Conservation (phyloP, 2,329 filamentous ascomycete species). For the Fusarium protoensiforme region DNA sequence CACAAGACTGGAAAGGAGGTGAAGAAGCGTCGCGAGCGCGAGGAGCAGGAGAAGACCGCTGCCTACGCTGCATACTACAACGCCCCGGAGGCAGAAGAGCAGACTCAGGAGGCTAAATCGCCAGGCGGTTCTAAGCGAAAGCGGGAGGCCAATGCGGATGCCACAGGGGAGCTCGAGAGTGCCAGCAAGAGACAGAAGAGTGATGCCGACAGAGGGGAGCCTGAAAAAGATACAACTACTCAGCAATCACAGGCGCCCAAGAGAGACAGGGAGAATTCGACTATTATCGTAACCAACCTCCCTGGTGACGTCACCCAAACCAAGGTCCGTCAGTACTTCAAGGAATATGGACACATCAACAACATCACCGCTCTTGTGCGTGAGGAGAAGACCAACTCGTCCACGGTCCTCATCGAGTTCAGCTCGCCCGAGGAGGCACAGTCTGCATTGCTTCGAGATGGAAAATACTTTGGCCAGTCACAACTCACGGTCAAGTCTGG, state of each 20-base stretch:
- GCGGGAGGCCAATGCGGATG: conserved; percentile 67
- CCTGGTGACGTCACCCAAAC: conserved; percentile 76
- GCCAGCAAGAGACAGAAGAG: conserved; percentile 75
- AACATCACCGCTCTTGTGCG: conserved; percentile 73
- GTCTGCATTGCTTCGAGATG: conserved; percentile 82
- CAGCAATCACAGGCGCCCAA: conserved; percentile 59
- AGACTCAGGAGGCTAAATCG: conserved; percentile 43
- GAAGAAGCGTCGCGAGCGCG: conserved; percentile 71
- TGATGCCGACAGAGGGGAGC: conserved; percentile 48
- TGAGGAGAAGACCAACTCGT: conserved; percentile 68
- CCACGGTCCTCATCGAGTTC: conserved; percentile 87
- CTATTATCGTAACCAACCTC: conserved; percentile 82
- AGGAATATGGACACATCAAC: conserved; percentile 87
- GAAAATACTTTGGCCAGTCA: conserved; percentile 79
- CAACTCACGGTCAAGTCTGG: conserved; percentile 81
- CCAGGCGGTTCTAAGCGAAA: conserved; percentile 75
- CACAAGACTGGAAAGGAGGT: conserved; percentile 75
- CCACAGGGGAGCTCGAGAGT: conserved; percentile 54
- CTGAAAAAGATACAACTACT: conserved; percentile 9
- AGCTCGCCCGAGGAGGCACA: conserved; percentile 81
- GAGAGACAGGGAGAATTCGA: conserved; percentile 91
- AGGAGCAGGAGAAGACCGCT: conserved; percentile 70
- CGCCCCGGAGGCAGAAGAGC: conserved; percentile 39
- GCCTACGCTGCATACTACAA: conserved; percentile 57
- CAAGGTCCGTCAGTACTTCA: conserved; percentile 88